phyloP scores from a whole-genome alignment of 257 asterid genomes.

The Nicotiana attenuata region DNA sequence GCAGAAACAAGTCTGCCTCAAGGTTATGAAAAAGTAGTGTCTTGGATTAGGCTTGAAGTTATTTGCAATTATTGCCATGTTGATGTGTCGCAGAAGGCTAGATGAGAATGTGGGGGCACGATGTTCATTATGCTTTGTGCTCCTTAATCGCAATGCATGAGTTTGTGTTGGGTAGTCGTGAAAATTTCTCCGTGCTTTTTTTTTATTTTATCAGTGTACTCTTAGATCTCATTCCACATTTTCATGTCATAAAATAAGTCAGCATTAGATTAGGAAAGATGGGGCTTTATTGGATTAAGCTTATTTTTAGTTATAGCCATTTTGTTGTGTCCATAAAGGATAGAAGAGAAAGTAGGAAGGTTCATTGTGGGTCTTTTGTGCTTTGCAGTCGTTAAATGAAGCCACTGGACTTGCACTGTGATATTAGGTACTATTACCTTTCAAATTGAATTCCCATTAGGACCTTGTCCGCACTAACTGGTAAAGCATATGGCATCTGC shows the following conservation, averaged over 20 bases:
- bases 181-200: not conserved
- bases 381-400: not conserved
- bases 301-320: not conserved
- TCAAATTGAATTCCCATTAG: not conserved
- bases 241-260: not conserved
- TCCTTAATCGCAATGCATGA: not conserved
- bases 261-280: not conserved
- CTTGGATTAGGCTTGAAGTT: not conserved
- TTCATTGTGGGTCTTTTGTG: not conserved
- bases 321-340: not conserved
- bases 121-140: slow-evolving; percentile 1
- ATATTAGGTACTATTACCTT: not conserved
- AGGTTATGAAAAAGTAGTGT: not conserved
- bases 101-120: not conserved
- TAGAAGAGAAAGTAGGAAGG: slow-evolving; percentile 1
- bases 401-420: not conserved
- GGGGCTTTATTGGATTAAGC: slow-evolving; percentile 5
- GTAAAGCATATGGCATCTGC: not conserved
- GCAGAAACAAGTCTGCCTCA: not conserved
- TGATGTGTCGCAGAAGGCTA: not conserved
- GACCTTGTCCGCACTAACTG: not conserved
- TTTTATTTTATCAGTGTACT: not conserved
- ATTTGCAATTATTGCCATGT: not conserved
- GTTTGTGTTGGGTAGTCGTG: slow-evolving; percentile 1
- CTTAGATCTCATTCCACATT: not conserved